These are phyloP conservation scores for Stromatinia cepivora DNA, from an alignment of 2,329 filamentous ascomycete genomes.

Conservation along the genomic window DNA sequence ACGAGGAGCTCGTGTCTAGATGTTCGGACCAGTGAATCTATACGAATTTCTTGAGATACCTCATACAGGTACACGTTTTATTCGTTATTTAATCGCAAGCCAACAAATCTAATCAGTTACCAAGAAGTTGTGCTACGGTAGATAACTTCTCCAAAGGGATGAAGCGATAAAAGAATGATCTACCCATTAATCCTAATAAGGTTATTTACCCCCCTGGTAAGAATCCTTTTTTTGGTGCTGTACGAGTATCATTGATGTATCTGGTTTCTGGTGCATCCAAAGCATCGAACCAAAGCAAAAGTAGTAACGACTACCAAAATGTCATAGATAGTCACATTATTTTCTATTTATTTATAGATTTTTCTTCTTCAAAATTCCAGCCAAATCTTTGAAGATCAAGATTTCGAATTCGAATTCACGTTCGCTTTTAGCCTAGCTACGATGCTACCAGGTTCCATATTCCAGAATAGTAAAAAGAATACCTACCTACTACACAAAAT, in stretches of 20 bases:
- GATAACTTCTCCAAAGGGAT: background rate
- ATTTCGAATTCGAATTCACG: background rate
- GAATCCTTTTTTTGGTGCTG: background rate
- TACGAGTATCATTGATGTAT: slow-evolving; percentile 3
- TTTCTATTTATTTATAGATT: background rate
- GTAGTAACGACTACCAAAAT: background rate
- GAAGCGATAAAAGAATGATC: background rate
- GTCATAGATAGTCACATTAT: background rate
- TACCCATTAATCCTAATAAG: background rate
- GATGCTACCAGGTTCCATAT: background rate
- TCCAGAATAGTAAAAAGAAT: background rate
- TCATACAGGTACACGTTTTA: background rate
- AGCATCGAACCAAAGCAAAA: background rate
- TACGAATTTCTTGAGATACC: too few relatives aligned
- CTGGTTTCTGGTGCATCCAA: background rate
- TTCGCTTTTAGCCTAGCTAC: background rate
- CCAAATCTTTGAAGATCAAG: background rate
- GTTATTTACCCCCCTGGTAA: background rate
- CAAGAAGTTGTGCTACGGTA: background rate
- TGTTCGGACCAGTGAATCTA: background rate
- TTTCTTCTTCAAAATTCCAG: background rate
- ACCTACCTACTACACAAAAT: background rate
- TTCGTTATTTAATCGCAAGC: background rate
- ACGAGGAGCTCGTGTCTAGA: background rate
- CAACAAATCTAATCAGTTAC: background rate